These are phyloP conservation scores for Cryptococcus neoformans DNA, from an alignment of 1,284 basidiomycete genomes.

Conservation along the genomic window DNA sequence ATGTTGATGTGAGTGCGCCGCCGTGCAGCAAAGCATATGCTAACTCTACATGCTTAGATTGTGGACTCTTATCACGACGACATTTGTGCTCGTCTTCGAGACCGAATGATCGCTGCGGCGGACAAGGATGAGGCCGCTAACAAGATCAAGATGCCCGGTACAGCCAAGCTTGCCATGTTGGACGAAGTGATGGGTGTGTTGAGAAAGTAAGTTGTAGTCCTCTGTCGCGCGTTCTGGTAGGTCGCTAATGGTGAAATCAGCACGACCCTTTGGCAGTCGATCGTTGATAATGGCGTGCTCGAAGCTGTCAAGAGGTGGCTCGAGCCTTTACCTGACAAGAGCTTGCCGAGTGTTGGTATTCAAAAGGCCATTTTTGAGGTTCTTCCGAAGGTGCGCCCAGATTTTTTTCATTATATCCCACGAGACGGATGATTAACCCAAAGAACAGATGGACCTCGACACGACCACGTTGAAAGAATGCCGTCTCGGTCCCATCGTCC, in stretches of 20 bases:
- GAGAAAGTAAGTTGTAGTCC: slow-evolving; percentile 67
- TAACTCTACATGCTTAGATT: slow-evolving; percentile 47
- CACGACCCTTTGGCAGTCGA: slow-evolving; percentile 81
- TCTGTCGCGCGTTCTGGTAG: not conserved
- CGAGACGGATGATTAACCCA: not conserved
- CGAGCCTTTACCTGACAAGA: slow-evolving; percentile 88
- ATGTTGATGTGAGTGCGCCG: slow-evolving; percentile 39
- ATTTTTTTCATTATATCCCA: not conserved
- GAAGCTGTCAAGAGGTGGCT: slow-evolving; percentile 90
- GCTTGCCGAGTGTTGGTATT: slow-evolving; percentile 92
- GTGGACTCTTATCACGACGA: slow-evolving; percentile 89
- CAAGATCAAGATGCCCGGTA: slow-evolving; percentile 76
- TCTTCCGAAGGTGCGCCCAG: slow-evolving; percentile 58
- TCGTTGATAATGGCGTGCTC: slow-evolving; percentile 90
- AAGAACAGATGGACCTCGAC: slow-evolving; percentile 79
- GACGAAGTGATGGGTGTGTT: slow-evolving; percentile 88
- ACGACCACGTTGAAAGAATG: slow-evolving; percentile 87
- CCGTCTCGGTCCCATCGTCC: slow-evolving; percentile 81
- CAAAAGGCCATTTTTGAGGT: slow-evolving; percentile 87
- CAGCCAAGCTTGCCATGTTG: slow-evolving; percentile 78
- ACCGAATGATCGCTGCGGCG: slow-evolving; percentile 83
- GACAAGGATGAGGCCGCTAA: slow-evolving; percentile 82
- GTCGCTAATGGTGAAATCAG: slow-evolving; percentile 47
- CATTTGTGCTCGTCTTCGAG: slow-evolving; percentile 77
- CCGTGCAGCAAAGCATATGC: not conserved